Evolutionary conservation across 2,329 filamentous ascomycete genomes (phyloP).

Genomic region (Aureobasidium namibiae): DNA sequence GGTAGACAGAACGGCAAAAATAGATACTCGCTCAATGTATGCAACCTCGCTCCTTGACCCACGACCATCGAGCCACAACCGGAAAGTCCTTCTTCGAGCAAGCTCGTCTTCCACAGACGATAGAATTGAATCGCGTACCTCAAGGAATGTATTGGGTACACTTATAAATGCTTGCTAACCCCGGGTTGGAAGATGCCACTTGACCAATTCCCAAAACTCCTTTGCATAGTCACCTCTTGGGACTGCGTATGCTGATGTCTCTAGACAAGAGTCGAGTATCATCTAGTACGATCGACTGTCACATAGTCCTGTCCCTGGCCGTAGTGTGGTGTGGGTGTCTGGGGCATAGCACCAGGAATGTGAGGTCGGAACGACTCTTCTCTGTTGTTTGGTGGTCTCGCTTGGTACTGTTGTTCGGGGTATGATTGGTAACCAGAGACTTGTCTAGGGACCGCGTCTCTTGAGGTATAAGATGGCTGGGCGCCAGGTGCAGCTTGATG

Average conservation of each 20-base stretch:
- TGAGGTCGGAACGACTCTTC: conserved; percentile 12
- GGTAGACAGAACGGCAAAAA: not conserved
- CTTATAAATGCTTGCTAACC: not conserved
- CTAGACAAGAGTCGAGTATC: not conserved
- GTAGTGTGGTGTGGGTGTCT: conserved; percentile 25
- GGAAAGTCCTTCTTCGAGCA: not conserved
- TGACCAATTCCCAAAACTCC: not conserved
- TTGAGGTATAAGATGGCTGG: not conserved
- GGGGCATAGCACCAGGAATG: conserved; percentile 27
- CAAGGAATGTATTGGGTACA: not conserved
- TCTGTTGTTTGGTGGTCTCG: conserved; percentile 8
- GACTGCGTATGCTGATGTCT: not conserved
- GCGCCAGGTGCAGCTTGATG: conserved; percentile 1
- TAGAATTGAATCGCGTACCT: not conserved
- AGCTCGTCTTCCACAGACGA: not conserved
- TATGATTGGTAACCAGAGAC: not conserved
- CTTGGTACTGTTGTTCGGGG: not conserved
- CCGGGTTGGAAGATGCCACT: not conserved
- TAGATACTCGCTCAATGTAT: not conserved
- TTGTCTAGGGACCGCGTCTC: not conserved
- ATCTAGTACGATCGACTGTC: conserved; percentile 26
- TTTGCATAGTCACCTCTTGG: not conserved
- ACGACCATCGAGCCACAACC: not conserved
- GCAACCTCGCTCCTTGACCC: not conserved
- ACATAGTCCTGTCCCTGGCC: conserved; percentile 28